Conservation (phyloP, 495 filamentous ascomycete species). For the Talaromyces stipitatus region DNA sequence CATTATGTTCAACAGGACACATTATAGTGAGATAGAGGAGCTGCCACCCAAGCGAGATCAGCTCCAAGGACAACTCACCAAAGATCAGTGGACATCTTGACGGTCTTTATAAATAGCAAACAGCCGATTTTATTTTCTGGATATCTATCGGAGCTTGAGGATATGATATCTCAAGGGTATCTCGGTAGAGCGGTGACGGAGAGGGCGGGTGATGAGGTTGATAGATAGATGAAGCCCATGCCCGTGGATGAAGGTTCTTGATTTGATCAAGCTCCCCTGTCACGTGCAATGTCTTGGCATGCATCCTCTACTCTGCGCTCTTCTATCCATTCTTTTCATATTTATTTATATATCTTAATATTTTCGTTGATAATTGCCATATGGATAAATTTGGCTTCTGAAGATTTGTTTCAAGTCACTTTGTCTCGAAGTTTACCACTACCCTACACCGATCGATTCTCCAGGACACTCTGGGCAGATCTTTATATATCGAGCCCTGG, state of each 20-base stretch:
- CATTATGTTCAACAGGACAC: not conserved
- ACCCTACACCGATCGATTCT: no score
- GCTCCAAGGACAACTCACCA: slow-evolving; percentile 46
- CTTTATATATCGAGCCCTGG: no score
- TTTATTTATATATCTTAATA: no score
- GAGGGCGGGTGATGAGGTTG: not conserved
- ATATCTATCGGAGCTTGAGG: not conserved
- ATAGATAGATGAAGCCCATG: not conserved
- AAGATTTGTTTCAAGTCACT: no score
- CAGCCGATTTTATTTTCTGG: not conserved
- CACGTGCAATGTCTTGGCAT: slow-evolving; percentile 31
- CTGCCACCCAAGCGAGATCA: not conserved
- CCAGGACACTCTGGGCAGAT: no score
- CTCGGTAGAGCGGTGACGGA: not conserved
- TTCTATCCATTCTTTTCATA: no score
- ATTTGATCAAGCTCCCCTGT: slow-evolving; percentile 8
- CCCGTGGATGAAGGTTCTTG: not conserved
- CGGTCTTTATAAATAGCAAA: slow-evolving; percentile 1
- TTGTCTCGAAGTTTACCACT: no score
- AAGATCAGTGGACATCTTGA: slow-evolving; percentile 56
- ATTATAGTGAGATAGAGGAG: no score
- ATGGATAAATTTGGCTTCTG: no score
- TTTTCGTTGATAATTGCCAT: no score
- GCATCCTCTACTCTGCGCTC: not conserved
- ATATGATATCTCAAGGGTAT: not conserved